Conservation (phyloP, 495 filamentous ascomycete species). For the Chaetomium fimeti region DNA sequence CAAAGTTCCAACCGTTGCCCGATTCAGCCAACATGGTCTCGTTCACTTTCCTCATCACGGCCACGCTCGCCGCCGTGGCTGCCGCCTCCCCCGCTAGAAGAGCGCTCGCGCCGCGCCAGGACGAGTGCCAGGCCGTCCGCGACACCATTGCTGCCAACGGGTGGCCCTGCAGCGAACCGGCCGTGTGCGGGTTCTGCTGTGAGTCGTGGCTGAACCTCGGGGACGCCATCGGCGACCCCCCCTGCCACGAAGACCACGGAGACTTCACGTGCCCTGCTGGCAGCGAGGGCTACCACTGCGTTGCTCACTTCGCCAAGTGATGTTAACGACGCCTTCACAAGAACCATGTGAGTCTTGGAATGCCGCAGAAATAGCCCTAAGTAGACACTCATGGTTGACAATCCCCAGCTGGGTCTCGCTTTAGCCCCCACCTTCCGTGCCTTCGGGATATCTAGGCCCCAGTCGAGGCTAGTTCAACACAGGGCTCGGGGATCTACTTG, state of each 20-base stretch:
- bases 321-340: neutral
- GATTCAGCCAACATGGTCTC: constrained; percentile 11
- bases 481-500: neutral
- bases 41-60: constrained; percentile 7
- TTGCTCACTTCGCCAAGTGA: neutral
- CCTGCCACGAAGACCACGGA: constrained; percentile 6
- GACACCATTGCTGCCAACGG: neutral
- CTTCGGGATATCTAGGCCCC: neutral
- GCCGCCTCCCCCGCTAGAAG: neutral
- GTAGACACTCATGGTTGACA: neutral
- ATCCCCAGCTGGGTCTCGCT: neutral
- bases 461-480: neutral
- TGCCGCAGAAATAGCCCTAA: neutral
- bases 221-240: neutral
- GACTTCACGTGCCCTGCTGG: constrained; percentile 2
- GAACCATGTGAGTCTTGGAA: neutral
- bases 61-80: constrained; percentile 24
- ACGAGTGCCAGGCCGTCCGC: neutral
- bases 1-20: neutral
- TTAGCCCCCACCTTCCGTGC: neutral
- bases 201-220: neutral
- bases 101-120: neutral
- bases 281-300: neutral
- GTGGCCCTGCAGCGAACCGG: constrained; percentile 2
- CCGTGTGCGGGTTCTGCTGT: constrained; percentile 3